Percentiles rank a stretch among this genome's conserved stretches.
Conservation (phyloP, 441 rosid species). For the Brassica balearica region DNA sequence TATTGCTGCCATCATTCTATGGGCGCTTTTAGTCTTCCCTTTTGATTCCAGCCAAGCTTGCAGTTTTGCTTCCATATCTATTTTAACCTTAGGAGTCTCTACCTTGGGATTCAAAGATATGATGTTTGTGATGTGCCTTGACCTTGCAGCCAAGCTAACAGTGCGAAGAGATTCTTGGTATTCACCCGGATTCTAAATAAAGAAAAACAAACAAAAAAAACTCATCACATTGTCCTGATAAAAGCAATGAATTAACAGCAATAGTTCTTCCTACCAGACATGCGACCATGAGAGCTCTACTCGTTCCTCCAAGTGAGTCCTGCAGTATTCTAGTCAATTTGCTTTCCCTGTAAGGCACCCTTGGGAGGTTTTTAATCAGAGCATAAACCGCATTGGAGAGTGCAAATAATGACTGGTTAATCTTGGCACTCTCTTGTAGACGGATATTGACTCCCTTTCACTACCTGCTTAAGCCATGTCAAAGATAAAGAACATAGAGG, state of each 20-base stretch:
- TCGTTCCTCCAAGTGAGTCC: conserved; percentile 94
- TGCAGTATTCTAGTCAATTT: conserved; percentile 91
- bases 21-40: conserved; percentile 78
- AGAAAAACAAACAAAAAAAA: not conserved
- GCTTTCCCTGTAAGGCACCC: conserved; percentile 93
- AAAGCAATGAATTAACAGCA: not conserved
- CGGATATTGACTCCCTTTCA: conserved; percentile 64
- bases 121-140: conserved; percentile 74
- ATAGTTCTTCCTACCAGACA: conserved; percentile 63
- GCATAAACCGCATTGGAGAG: conserved; percentile 91
- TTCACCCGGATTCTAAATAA: conserved; percentile 84
- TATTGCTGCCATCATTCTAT: conserved; percentile 52
- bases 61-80: conserved; percentile 84
- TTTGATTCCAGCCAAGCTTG: conserved; percentile 88
- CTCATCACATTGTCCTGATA: not conserved
- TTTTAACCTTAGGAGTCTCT: conserved; percentile 65
- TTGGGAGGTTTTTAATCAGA: conserved; percentile 67
- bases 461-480: conserved; percentile 56
- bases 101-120: conserved; percentile 57
- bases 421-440: conserved; percentile 86
- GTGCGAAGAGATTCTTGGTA: conserved; percentile 92
- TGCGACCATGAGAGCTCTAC: conserved; percentile 85
- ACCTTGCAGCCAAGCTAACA: conserved; percentile 93
- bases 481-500: not conserved
- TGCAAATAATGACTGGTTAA: conserved; percentile 86